Evolutionary conservation across 805 yeast species (phyloP), one percentile per base, ranked within the genome.

Genomic region (Candida insectalens): DNA sequence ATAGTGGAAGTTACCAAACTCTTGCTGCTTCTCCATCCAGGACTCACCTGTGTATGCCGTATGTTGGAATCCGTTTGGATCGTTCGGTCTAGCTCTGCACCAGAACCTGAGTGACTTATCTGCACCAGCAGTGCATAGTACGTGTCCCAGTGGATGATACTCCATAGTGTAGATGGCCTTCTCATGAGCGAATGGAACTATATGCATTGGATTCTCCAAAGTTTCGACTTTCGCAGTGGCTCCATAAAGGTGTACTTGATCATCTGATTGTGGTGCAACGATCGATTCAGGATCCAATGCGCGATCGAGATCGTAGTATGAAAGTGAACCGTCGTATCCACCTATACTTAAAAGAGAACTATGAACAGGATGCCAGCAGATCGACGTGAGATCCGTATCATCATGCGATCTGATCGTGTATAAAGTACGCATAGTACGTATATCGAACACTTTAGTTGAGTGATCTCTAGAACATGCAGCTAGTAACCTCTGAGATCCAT

Each of bases 311-410:
- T 74, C 52, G 52, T 79, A 92, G 53, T 84, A 89, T 45, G 73
- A 72, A 47, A 94, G 62, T 5, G 92, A 73, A 4, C 99, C 99
- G 51, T 83, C 89, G 53, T 82, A 87, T 4, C 87, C 81, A 2
- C 95, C 97, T 1, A 88, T 76, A 0, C 95, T 74, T 15, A 92
- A 59, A 53, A 83, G 62, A 2, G 82, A 68, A 3, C 88, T 70
- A 51, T 89, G 95, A 8, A 78, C 62, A 1, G 97, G 97, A 52
- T 92, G 92, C 96, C 98, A 92, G 26, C 85, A 71, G 19, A 92
- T 67, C 27, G 94, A 72, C 37, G 92, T 76, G 29, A 88, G 70
- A 51, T 92, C 97, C 4, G 83, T 71, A 30, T 87, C 94, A 46
- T 76, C 75, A 4, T 44, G 40, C 36, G 89, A 88, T 41, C 88